phyloP scores from a whole-genome alignment of 192 early-diverging fungal genomes.

The Podila minutissima region DNA sequence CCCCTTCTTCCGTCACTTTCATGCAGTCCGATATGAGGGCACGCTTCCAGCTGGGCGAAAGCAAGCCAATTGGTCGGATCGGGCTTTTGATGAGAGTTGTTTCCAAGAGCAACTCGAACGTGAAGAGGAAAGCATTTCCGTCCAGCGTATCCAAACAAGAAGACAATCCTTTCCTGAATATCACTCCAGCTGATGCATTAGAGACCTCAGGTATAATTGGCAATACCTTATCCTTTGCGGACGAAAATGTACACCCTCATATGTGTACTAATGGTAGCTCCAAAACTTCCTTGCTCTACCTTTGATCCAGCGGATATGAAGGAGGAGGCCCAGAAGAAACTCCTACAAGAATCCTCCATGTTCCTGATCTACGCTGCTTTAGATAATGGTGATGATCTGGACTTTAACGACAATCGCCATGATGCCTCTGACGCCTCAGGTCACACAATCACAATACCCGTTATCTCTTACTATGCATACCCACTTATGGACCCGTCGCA shows the following conservation, averaged over 20 bases:
- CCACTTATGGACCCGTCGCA: conserved; percentile 22
- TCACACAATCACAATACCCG: neutral
- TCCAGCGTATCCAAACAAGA: conserved; percentile 7
- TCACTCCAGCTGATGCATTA: neutral
- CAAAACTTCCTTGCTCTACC: neutral
- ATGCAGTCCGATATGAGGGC: conserved; percentile 21
- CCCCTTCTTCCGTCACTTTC: neutral
- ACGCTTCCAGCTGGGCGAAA: neutral
- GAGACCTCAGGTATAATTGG: neutral
- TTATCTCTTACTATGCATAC: conserved; percentile 26
- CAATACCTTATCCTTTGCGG: neutral
- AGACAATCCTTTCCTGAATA: conserved; percentile 31
- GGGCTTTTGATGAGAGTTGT: conserved; percentile 20
- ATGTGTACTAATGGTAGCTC: neutral
- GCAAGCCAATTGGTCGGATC: conserved; percentile 14
- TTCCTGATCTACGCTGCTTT: conserved; percentile 36
- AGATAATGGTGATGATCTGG: neutral
- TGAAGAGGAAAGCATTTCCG: conserved; percentile 11
- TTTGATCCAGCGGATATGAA: neutral
- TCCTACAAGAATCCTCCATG: conserved; percentile 24
- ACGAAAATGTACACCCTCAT: neutral
- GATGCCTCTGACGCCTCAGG: neutral
- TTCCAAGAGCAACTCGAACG: neutral
- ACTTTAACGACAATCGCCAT: neutral
- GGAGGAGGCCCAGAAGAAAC: neutral